A percentile compares a stretch with the other conserved stretches of the same genome.
Evolutionary conservation across 106 monocot genomes (phyloP).

Genomic region (Acanthochlamys bracteata): DNA sequence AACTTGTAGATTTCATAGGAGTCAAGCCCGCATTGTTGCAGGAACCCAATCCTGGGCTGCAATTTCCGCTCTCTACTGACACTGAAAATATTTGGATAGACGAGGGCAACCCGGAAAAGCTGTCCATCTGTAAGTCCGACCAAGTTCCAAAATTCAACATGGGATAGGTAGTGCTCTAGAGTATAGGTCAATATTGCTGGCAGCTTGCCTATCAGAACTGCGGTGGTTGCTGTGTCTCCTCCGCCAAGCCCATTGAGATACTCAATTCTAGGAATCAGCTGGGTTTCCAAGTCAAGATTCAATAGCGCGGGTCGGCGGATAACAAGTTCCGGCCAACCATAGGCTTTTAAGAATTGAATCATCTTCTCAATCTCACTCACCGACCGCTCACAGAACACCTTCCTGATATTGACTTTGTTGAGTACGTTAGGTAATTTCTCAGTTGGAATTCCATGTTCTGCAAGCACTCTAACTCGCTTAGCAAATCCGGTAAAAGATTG

Average conservation of each 20-base stretch:
- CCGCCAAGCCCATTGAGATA: constrained; percentile 36
- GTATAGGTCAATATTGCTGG: constrained; percentile 53
- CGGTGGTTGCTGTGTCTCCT: constrained; percentile 30
- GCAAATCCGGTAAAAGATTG: constrained; percentile 11
- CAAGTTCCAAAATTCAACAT: constrained; percentile 52
- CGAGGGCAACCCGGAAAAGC: constrained; percentile 50
- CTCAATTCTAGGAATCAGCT: constrained; percentile 43
- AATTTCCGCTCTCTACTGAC: constrained; percentile 60
- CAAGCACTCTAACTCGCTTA: constrained; percentile 14
- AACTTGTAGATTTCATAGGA: constrained; percentile 40
- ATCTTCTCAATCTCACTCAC: constrained; percentile 23
- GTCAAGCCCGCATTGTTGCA: constrained; percentile 35
- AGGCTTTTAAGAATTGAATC: constrained; percentile 30
- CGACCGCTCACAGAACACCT: constrained; percentile 38
- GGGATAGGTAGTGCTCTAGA: constrained; percentile 36
- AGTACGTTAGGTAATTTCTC: constrained; percentile 32
- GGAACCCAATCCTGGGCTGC: constrained; percentile 36
- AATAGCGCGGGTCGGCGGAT: constrained; percentile 55
- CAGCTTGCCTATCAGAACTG: constrained; percentile 34
- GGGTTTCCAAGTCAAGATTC: constrained; percentile 40
- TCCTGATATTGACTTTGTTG: constrained; percentile 37
- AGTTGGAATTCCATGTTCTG: constrained; percentile 30
- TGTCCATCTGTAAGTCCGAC: constrained; percentile 37
- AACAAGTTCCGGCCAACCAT: constrained; percentile 25
- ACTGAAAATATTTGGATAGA: constrained; percentile 76